A percentile compares a stretch with the other conserved stretches of the same genome.
These are phyloP conservation scores for Phyllostachys edulis DNA, from an alignment of 176 grass and related monocot genomes.

Conservation along the genomic window DNA sequence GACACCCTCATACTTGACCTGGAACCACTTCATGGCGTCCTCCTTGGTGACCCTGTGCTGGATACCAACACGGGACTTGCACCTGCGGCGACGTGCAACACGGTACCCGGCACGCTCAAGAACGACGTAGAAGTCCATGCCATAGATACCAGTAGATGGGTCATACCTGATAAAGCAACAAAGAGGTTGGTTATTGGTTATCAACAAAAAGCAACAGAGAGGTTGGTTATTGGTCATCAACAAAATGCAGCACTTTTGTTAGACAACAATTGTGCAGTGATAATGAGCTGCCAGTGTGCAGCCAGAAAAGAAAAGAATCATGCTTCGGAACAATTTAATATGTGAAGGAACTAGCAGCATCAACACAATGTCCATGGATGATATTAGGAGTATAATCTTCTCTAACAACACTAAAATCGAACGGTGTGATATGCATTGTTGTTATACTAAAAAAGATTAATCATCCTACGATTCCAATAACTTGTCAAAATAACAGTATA, in stretches of 20 bases:
- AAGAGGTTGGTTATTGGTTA: neutral
- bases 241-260: neutral
- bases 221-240: neutral
- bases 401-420: neutral
- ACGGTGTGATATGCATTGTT: too few relatives aligned
- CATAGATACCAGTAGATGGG: conserved; percentile 64
- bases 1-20: conserved; percentile 73
- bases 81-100: conserved; percentile 51
- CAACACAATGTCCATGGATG: neutral
- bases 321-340: neutral
- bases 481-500: neutral
- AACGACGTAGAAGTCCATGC: conserved; percentile 63
- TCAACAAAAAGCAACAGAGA: neutral
- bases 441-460: neutral
- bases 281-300: neutral
- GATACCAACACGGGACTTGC: conserved; percentile 60
- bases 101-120: conserved; percentile 61
- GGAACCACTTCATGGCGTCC: conserved; percentile 77
- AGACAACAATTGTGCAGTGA: neutral
- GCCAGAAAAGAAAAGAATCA: neutral
- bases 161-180: conserved; percentile 46
- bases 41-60: conserved; percentile 69
- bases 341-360: neutral
- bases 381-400: neutral
- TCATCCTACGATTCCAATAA: neutral